phyloP scores from a whole-genome alignment of 176 grass and related monocot genomes.

The Pharus latifolius region DNA sequence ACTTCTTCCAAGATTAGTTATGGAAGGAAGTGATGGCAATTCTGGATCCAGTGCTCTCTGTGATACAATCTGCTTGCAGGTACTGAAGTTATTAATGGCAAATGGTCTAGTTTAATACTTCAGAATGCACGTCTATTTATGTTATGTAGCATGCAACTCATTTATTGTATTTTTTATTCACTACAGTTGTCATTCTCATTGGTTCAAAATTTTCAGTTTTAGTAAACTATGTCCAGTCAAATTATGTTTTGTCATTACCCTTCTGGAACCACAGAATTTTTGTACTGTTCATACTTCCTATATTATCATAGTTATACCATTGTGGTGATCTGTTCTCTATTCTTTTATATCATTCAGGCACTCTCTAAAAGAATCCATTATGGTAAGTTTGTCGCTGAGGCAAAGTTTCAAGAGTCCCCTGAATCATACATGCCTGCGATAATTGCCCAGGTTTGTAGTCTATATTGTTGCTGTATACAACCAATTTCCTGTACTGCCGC shows the following conservation, averaged over 20 bases:
- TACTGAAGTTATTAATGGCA: slow-evolving; percentile 11
- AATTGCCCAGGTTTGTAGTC: slow-evolving; percentile 32
- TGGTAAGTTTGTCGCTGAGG: slow-evolving; percentile 94
- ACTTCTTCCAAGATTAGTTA: slow-evolving; percentile 73
- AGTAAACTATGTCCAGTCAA: not conserved
- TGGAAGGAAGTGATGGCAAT: slow-evolving; percentile 80
- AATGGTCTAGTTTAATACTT: not conserved
- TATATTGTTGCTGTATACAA: not conserved
- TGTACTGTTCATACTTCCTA: not conserved
- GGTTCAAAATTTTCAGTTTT: not conserved
- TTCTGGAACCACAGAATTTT: not conserved
- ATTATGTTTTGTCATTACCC: not conserved
- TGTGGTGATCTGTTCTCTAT: slow-evolving; percentile 2
- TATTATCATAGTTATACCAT: not conserved
- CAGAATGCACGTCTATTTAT: not conserved
- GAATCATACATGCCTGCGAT: slow-evolving; percentile 65
- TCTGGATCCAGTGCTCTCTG: slow-evolving; percentile 84
- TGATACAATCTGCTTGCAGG: slow-evolving; percentile 88
- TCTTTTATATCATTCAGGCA: slow-evolving; percentile 31
- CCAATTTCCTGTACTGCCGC: no score
- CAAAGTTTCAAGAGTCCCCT: slow-evolving; percentile 66
- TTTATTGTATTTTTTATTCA: not conserved
- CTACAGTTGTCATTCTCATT: not conserved
- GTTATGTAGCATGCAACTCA: not conserved
- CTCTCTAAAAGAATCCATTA: slow-evolving; percentile 99